Percentiles rank a stretch among this genome's conserved stretches.
Conservation (phyloP, 352 stramenopile genomes). For the Phytophthora sp. region DNA sequence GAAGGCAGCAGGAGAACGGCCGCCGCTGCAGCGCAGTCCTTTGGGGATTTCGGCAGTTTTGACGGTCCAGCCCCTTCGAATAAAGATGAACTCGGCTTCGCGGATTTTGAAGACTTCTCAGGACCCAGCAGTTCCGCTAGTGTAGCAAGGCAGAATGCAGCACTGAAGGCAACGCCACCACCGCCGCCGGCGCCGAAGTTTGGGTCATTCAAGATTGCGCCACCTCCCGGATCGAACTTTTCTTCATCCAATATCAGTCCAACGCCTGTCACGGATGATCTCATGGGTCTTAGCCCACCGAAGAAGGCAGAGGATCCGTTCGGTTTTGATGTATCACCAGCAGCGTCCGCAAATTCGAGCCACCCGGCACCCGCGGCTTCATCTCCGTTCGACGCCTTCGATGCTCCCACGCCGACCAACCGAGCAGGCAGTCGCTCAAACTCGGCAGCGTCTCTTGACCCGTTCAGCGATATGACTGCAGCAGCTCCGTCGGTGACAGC, state of each 20-base stretch:
- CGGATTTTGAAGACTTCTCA: slow-evolving; percentile 67
- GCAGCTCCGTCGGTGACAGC: slow-evolving; percentile 18
- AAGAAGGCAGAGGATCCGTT: slow-evolving; percentile 57
- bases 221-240: slow-evolving; percentile 59
- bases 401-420: slow-evolving; percentile 36
- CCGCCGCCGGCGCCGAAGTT: slow-evolving; percentile 41
- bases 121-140: slow-evolving; percentile 23
- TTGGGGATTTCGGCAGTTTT: slow-evolving; percentile 66
- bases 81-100: slow-evolving; percentile 38
- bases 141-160: slow-evolving; percentile 32
- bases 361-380: slow-evolving; percentile 22
- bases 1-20: slow-evolving; percentile 44
- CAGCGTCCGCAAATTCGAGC: slow-evolving; percentile 22
- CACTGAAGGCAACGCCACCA: slow-evolving; percentile 37
- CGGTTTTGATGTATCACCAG: slow-evolving; percentile 51
- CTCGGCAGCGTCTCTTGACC: slow-evolving; percentile 39
- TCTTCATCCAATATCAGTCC: slow-evolving; percentile 34
- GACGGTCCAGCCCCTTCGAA: slow-evolving; percentile 30
- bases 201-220: slow-evolving; percentile 74
- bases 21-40: slow-evolving; percentile 26
- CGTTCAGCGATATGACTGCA: slow-evolving; percentile 42
- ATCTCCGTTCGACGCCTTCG: slow-evolving; percentile 51
- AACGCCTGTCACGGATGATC: slow-evolving; percentile 50
- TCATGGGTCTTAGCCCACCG: slow-evolving; percentile 69
- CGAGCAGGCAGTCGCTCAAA: slow-evolving; percentile 21